Evolutionary conservation across 345 rosid species (phyloP).

Genomic region (Passiflora organensis): DNA sequence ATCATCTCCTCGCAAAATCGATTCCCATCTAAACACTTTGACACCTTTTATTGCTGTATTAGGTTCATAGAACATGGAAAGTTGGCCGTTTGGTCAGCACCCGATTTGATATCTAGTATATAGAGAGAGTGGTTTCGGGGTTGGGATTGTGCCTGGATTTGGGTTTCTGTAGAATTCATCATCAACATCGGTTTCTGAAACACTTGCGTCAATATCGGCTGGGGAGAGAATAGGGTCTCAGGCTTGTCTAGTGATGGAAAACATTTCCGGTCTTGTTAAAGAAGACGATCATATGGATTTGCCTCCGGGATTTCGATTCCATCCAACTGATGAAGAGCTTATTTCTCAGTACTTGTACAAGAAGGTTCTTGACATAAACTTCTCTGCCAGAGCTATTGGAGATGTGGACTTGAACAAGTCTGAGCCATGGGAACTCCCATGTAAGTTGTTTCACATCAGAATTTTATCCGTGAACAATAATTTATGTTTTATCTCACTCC

Average conservation of each 20-base stretch:
- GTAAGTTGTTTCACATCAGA: slow-evolving; percentile 45
- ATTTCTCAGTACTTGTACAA: slow-evolving; percentile 67
- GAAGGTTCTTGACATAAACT: slow-evolving; percentile 55
- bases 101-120: slow-evolving; percentile 1
- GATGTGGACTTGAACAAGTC: slow-evolving; percentile 93
- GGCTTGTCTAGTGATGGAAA: slow-evolving; percentile 38
- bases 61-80: slow-evolving; percentile 11
- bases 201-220: neutral
- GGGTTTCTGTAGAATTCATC: no score
- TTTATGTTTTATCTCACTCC: neutral
- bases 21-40: neutral
- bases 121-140: neutral
- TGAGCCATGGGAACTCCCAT: slow-evolving; percentile 96
- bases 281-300: slow-evolving; percentile 71
- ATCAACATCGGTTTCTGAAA: neutral
- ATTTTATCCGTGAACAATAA: no score
- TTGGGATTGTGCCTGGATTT: neutral
- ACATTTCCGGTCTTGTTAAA: slow-evolving; percentile 30
- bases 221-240: slow-evolving; percentile 31
- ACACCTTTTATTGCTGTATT: neutral
- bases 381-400: slow-evolving; percentile 72
- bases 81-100: slow-evolving; percentile 10
- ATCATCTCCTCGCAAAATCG: slow-evolving; percentile 11
- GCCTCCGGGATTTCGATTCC: slow-evolving; percentile 91
- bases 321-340: slow-evolving; percentile 96